Percentiles rank a stretch among this genome's conserved stretches.
phyloP scores from a whole-genome alignment of 345 rosid genomes.

The Sisymbrium irio region DNA sequence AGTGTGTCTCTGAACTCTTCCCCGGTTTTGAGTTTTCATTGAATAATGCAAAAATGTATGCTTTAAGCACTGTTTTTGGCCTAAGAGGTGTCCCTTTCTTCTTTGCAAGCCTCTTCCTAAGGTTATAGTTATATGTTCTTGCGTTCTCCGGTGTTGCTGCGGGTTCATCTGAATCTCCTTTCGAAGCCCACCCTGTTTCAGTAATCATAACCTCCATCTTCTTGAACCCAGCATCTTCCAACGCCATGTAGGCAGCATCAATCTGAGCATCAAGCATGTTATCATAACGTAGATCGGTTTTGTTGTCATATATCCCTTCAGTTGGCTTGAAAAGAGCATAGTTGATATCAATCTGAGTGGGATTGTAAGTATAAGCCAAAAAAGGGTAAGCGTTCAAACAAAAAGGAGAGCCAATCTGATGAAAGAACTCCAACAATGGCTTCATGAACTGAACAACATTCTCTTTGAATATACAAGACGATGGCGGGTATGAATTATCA shows the following conservation, averaged over 20 bases:
- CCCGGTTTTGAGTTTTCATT: constrained; percentile 84
- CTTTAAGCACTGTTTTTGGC: constrained; percentile 73
- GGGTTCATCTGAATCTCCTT: constrained; percentile 77
- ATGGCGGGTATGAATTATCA: constrained; percentile 80
- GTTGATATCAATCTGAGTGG: constrained; percentile 78
- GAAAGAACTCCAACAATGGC: constrained; percentile 75
- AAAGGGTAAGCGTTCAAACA: constrained; percentile 96
- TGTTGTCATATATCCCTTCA: constrained; percentile 63
- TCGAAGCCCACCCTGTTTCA: constrained; percentile 97
- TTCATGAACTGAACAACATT: constrained; percentile 76
- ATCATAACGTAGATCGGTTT: constrained; percentile 74
- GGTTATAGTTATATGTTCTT: constrained; percentile 81
- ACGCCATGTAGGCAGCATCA: constrained; percentile 91
- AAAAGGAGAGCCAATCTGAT: constrained; percentile 85
- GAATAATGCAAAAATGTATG: constrained; percentile 84
- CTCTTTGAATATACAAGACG: constrained; percentile 72
- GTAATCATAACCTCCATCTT: constrained; percentile 92
- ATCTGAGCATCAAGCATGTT: constrained; percentile 99
- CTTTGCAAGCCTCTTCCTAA: constrained; percentile 89
- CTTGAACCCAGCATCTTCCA: constrained; percentile 70
- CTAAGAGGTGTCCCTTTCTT: constrained; percentile 93
- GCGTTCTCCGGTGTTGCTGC: constrained; percentile 85
- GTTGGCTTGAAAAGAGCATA: constrained; percentile 86
- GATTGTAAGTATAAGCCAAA: constrained; percentile 69
- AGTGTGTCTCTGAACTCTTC: constrained; percentile 84